Evolutionary conservation across 1,284 basidiomycete species (phyloP), one percentile per base, ranked within the genome.

Genomic region (Moesziomyces globuligerus): DNA sequence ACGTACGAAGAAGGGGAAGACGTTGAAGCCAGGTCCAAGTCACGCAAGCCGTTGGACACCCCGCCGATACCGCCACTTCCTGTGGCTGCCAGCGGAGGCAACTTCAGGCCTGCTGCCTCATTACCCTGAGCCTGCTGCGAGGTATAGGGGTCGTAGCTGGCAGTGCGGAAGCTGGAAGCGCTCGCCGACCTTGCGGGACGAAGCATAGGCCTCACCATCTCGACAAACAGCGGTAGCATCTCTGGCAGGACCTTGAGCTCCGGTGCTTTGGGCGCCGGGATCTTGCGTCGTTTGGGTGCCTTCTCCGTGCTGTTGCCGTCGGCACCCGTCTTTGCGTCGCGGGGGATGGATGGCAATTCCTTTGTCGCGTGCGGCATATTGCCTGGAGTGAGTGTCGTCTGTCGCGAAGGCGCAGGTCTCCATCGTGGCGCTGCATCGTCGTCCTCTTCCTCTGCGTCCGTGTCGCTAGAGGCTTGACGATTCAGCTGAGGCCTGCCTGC

Each of bases 261-360:
- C 1, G 95, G 95, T 46, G 90, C 88, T 68, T 88, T 87, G 38
- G 91, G 83, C 3, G 83, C 78, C 39, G 85, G 81, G 2, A 85
- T 82, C 40, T 83, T 83, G 81, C 85, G 86, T 62, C 84, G 80
- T 77, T 83, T 78, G 79, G 83, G 83, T 25, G 11, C 40, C 53
- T 50, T 67, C 17, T 42, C 62, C 9, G 23, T 43, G 13, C 28
- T 24, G 43, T 13, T 44, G 20, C 3, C 51, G 15, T 44, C 29
- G 5, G 46, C 26, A 10, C 32, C 32, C 32, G 32, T 6, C 32
- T 4, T 37, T 23, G 45, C 56, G 18, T 17, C 60, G 1, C 18
- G 44, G 1, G 77, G 74, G 9, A 74, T 24, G 5, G 66, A 20
- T 0, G 77, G 75, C n/a, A 79, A 67, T 0, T 74, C 66, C 43